Conservation (phyloP, 202 grass and related monocot genomes). For the Thinopyrum obtusiflorum region DNA sequence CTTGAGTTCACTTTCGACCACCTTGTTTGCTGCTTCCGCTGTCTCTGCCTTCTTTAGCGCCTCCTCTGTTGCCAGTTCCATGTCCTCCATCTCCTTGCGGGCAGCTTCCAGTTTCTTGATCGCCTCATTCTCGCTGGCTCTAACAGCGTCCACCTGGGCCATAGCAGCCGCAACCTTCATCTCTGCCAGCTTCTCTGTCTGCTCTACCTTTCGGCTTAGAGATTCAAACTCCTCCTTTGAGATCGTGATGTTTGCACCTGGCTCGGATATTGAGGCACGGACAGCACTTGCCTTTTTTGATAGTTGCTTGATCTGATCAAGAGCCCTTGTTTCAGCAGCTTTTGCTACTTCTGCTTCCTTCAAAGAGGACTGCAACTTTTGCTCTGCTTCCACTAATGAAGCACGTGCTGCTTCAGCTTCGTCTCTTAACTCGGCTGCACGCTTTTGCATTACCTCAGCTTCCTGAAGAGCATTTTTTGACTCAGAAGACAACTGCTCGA, state of each 20-base stretch:
- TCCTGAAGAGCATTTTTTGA: conserved; percentile 57
- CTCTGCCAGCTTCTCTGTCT: conserved; percentile 60
- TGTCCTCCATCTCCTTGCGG: conserved; percentile 76
- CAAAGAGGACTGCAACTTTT: conserved; percentile 53
- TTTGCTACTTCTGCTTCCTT: conserved; percentile 73
- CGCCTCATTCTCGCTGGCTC: conserved; percentile 65
- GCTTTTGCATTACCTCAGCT: conserved; percentile 64
- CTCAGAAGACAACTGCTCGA: conserved; percentile 62
- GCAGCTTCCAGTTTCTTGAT: conserved; percentile 63
- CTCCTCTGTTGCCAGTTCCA: conserved; percentile 63
- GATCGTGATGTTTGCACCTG: conserved; percentile 54
- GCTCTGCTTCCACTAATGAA: conserved; percentile 50
- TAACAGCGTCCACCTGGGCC: conserved; percentile 65
- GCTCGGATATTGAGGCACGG: conserved; percentile 59
- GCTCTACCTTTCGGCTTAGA: conserved; percentile 56
- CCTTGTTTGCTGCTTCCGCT: conserved; percentile 70
- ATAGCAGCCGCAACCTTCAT: conserved; percentile 75
- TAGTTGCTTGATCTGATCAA: conserved; percentile 59
- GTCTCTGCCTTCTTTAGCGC: conserved; percentile 61
- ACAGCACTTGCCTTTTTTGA: conserved; percentile 50
- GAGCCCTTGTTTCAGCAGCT: conserved; percentile 60
- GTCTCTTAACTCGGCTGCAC: conserved; percentile 43
- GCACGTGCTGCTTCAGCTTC: conserved; percentile 49
- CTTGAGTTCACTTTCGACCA: conserved; percentile 56
- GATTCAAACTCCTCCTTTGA: conserved; percentile 68